Base-by-base conservation (phyloP, 176 grass and related monocot genomes). In the Rhynchospora tenuis region DNA sequence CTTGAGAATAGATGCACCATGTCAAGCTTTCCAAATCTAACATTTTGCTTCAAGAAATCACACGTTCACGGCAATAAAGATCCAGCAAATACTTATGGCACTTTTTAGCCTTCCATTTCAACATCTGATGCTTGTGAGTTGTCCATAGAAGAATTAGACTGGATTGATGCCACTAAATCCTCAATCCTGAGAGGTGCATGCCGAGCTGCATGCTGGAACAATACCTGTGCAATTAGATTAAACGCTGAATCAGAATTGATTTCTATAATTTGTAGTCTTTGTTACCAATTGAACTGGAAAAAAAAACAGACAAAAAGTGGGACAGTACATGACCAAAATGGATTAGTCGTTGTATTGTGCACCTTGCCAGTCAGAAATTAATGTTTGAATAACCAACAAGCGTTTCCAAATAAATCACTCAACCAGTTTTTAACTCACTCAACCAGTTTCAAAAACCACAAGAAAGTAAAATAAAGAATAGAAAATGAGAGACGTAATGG, bases 201-300 rank as follows among this genome's bases (percentile, higher is more conserved):
- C 14, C 96, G 92, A 65, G 91, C 92, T 70, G 93, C 89, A 89
- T 93, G 91, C 83, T 98, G 96, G 80, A 98, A 98, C 82, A 98
- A 91, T 86, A 84, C 91, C 96, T 98, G 82, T 73, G 67, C 10
- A 44, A 83, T 85, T 0, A 43, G 43, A 5, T 28, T 9, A 55
- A 16, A 2, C 15, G 19, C 26, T 29, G 6, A 77, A 28, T 56
- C 11, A 77, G 24, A 22, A 31, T 56, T 9, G 1, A 17, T 29
- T 76, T 31, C 7, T 2, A 38, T 38, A 1, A 55, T 31, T 31
- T 76, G 14, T 29, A 20, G 10, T 22, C 19, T 5, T 24, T 77
- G 14, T 55, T 56, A 56, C 6, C n/a, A 87, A 72, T 59, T 9
- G 2, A 57, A 70, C 62, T 73, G 68, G 65, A n/a, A 16, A 84